Evolutionary conservation across 495 filamentous ascomycete genomes (phyloP).

Genomic region (Cercophora scortea): DNA sequence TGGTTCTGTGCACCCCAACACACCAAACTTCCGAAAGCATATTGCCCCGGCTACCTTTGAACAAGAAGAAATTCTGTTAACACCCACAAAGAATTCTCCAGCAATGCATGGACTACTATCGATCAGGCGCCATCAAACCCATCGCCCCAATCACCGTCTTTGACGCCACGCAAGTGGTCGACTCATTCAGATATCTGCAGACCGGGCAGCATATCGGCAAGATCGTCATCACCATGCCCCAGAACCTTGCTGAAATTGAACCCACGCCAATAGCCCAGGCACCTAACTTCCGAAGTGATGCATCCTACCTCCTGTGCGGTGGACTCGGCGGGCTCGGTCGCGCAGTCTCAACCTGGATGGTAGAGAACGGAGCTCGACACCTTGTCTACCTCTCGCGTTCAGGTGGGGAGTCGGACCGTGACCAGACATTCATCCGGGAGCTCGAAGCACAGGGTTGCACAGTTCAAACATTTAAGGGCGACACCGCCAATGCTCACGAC

Average conservation of each 20-base stretch:
- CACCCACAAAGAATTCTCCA: too few species aligned
- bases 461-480: neutral
- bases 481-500: too few species aligned
- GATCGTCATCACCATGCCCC: slow-evolving; percentile 23
- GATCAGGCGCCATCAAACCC: slow-evolving; percentile 21
- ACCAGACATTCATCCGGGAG: too few species aligned
- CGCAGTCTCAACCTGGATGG: slow-evolving; percentile 25
- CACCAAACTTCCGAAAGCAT: too few species aligned
- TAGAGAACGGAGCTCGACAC: slow-evolving; percentile 25
- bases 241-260: neutral
- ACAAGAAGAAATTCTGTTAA: too few species aligned
- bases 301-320: slow-evolving; percentile 35
- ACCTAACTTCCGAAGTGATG: neutral
- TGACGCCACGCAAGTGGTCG: neutral
- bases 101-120: slow-evolving; percentile 12
- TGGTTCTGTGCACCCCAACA: too few species aligned
- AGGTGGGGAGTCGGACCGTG: too few species aligned
- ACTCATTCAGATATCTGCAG: slow-evolving; percentile 15
- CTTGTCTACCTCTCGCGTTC: slow-evolving; percentile 7
- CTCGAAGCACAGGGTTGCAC: neutral
- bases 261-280: slow-evolving; percentile 25
- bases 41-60: too few species aligned
- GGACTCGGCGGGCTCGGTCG: slow-evolving; percentile 36
- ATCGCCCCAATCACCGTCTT: neutral
- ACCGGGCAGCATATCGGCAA: slow-evolving; percentile 35